Evolutionary conservation across 2,329 filamentous ascomycete species (phyloP).

Genomic region (Tolypocladium guangdongense): DNA sequence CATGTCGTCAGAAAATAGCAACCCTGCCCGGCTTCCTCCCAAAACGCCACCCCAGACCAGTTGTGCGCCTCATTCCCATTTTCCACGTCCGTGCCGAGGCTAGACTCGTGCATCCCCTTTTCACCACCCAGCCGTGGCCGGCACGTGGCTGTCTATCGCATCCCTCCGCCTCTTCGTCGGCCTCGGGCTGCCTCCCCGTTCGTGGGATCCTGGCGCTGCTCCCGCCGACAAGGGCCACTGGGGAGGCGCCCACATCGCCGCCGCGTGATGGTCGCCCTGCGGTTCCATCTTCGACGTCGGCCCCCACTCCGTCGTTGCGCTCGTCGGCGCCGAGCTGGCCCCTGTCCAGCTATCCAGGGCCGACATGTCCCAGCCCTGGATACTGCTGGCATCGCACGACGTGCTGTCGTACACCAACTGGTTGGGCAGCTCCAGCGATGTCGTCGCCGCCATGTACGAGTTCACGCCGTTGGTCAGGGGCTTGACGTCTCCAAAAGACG

Average conservation of each 20-base stretch:
- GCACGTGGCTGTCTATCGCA: slow-evolving; percentile 19
- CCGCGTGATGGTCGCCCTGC: slow-evolving; percentile 9
- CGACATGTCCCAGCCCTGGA: slow-evolving; percentile 28
- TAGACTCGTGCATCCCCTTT: not conserved
- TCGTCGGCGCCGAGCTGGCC: slow-evolving; percentile 9
- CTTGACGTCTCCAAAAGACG: slow-evolving; percentile 22
- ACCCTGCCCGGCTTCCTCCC: not conserved
- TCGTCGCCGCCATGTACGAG: slow-evolving; percentile 18
- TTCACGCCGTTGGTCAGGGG: slow-evolving; percentile 18
- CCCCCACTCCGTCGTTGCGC: slow-evolving; percentile 22
- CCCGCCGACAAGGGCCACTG: slow-evolving; percentile 22
- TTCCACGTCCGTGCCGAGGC: not conserved
- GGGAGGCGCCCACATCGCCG: slow-evolving; percentile 22
- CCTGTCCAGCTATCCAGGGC: slow-evolving; percentile 23
- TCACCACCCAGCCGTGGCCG: slow-evolving; percentile 22
- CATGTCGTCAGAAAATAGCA: not conserved
- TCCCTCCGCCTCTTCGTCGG: slow-evolving; percentile 26
- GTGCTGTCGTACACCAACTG: slow-evolving; percentile 24
- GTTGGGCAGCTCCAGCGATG: slow-evolving; percentile 20
- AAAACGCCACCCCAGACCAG: too few species aligned
- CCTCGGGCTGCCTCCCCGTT: slow-evolving; percentile 23
- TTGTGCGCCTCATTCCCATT: not conserved
- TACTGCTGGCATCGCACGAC: slow-evolving; percentile 15
- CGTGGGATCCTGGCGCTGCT: slow-evolving; percentile 11
- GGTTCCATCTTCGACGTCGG: slow-evolving; percentile 19